Percentiles rank a stretch among this genome's conserved stretches.
Conservation (phyloP, 257 asterid species). For the Gentiana macrophylla region DNA sequence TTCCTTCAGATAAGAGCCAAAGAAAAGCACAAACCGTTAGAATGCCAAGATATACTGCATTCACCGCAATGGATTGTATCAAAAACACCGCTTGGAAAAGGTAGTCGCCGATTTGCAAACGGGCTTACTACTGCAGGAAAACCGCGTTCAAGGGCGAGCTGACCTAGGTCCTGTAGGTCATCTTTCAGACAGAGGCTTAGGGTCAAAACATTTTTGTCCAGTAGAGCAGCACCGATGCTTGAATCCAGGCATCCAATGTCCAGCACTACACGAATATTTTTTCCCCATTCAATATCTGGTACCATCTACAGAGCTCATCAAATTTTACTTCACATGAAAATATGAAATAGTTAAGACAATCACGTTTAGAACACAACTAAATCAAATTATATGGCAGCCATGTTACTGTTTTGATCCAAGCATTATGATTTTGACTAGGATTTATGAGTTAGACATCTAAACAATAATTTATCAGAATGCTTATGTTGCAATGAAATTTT, state of each 20-base stretch:
- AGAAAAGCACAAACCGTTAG: slow-evolving; percentile 46
- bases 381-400: neutral
- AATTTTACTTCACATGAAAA: slow-evolving; percentile 16
- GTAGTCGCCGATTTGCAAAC: slow-evolving; percentile 60
- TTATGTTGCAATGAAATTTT: no score
- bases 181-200: slow-evolving; percentile 84
- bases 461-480: no score
- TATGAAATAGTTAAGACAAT: slow-evolving; percentile 10
- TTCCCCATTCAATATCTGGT: slow-evolving; percentile 98
- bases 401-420: neutral
- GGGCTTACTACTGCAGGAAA: slow-evolving; percentile 80
- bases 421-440: neutral
- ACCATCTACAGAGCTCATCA: slow-evolving; percentile 63
- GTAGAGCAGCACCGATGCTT: slow-evolving; percentile 63
- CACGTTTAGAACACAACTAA: slow-evolving; percentile 5
- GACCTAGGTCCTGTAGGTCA: slow-evolving; percentile 77
- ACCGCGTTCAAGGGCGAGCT: slow-evolving; percentile 90
- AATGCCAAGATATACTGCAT: slow-evolving; percentile 73
- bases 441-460: no score
- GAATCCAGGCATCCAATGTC: slow-evolving; percentile 90
- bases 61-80: slow-evolving; percentile 85
- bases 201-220: slow-evolving; percentile 62
- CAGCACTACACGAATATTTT: slow-evolving; percentile 69
- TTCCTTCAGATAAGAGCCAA: neutral
- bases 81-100: slow-evolving; percentile 91